These are phyloP conservation scores for Phytophthora sansomeana DNA, from an alignment of 352 stramenopile species.

Conservation along the genomic window DNA sequence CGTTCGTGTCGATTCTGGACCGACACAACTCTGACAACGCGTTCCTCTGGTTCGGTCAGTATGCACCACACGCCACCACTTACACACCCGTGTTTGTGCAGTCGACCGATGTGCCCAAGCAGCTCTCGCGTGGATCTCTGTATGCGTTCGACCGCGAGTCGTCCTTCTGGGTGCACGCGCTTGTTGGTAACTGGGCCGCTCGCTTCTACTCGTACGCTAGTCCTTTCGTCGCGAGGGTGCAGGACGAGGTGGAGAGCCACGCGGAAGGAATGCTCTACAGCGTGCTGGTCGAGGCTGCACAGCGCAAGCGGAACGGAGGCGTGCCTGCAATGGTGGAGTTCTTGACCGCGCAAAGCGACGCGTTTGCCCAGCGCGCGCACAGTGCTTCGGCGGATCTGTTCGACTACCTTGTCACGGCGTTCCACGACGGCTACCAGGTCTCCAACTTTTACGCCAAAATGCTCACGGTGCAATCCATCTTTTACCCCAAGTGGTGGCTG, in stretches of 20 bases:
- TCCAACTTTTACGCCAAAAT: conserved; percentile 52
- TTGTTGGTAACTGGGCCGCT: conserved; percentile 88
- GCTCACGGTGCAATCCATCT: conserved; percentile 65
- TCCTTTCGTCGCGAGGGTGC: conserved; percentile 63
- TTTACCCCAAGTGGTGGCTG: conserved; percentile 90
- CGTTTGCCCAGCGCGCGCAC: conserved; percentile 63
- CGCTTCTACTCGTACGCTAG: conserved; percentile 80
- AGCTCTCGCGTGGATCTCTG: conserved; percentile 66
- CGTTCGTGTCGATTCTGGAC: conserved; percentile 80
- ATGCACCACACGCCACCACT: conserved; percentile 85
- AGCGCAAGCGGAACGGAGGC: conserved; percentile 47
- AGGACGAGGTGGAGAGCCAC: conserved; percentile 66
- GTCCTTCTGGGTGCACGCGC: conserved; percentile 79
- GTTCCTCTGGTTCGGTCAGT: conserved; percentile 91
- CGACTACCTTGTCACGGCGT: conserved; percentile 70
- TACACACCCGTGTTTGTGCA: conserved; percentile 92
- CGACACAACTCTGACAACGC: conserved; percentile 63
- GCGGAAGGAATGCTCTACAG: conserved; percentile 44
- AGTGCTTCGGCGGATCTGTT: conserved; percentile 69
- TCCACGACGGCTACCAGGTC: conserved; percentile 86
- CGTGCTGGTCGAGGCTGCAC: conserved; percentile 46
- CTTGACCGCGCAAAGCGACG: conserved; percentile 60
- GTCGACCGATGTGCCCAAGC: conserved; percentile 51
- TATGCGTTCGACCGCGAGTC: conserved; percentile 68
- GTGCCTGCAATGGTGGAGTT: conserved; percentile 60